A percentile compares a stretch with the other conserved stretches of the same genome.
Conservation (phyloP, 1,284 basidiomycete species). For the Ustilago shanxiensis region DNA sequence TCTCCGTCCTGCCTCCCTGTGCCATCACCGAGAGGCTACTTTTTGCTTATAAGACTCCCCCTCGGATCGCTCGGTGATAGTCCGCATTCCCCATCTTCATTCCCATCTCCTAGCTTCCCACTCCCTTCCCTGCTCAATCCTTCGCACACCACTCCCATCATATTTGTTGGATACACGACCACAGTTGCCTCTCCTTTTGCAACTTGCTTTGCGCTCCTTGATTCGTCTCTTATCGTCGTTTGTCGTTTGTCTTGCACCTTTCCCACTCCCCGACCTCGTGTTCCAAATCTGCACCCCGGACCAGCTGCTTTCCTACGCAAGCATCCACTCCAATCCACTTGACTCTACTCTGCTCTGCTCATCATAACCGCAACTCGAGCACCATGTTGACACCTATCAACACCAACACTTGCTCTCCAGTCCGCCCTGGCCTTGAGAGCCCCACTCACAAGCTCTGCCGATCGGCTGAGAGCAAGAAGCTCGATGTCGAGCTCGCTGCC, state of each 20-base stretch:
- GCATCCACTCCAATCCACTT: background rate
- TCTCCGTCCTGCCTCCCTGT: constrained; percentile 23
- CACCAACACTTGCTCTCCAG: constrained; percentile 47
- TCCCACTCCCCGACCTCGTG: background rate
- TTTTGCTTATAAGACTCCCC: constrained; percentile 44
- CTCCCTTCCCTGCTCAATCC: constrained; percentile 9
- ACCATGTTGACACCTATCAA: constrained; percentile 53
- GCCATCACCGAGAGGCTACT: constrained; percentile 36
- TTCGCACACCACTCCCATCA: constrained; percentile 37
- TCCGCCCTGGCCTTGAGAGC: constrained; percentile 37
- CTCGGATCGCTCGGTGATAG: constrained; percentile 55
- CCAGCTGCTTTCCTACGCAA: constrained; percentile 16
- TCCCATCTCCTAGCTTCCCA: constrained; percentile 24
- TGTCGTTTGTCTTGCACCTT: constrained; percentile 19
- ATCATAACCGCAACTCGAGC: background rate
- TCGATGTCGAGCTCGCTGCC: constrained; percentile 48
- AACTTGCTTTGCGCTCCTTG: constrained; percentile 29
- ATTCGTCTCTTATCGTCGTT: constrained; percentile 10
- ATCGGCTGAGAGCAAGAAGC: constrained; percentile 49
- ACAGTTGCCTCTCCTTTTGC: constrained; percentile 18
- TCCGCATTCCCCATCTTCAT: constrained; percentile 32
- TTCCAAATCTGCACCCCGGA: constrained; percentile 29
- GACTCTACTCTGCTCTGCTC: background rate
- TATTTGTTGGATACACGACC: constrained; percentile 24
- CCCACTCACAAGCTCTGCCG: constrained; percentile 49